Conservation (phyloP, 768 basidiomycete genomes). For the Leucocoprinus leucothites region DNA sequence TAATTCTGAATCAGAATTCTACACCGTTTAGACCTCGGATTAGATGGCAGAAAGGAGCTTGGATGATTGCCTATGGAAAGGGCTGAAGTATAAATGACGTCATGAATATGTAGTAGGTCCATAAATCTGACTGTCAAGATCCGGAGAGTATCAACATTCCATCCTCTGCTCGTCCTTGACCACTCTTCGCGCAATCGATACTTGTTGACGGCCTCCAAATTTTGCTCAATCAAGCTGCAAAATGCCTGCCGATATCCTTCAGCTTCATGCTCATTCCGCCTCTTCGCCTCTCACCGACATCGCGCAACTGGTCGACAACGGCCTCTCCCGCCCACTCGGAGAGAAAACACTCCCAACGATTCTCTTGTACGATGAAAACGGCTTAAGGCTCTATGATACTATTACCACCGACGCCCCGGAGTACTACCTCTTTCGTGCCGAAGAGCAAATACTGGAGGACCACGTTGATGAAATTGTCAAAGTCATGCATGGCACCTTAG, state of each 20-base stretch:
- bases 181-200: background rate
- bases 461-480: conserved; percentile 73
- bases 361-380: conserved; percentile 83
- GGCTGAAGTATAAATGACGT: background rate
- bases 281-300: conserved; percentile 34
- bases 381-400: conserved; percentile 81
- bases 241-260: conserved; percentile 49
- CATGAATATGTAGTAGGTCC: background rate
- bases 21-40: background rate
- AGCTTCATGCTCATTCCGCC: conserved; percentile 39
- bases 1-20: background rate
- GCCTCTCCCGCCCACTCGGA: conserved; percentile 51
- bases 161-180: background rate
- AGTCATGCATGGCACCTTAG: conserved; percentile 55
- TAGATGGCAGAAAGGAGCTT: background rate
- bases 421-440: conserved; percentile 90
- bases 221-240: background rate
- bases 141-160: background rate
- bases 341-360: conserved; percentile 74
- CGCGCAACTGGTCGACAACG: conserved; percentile 44
- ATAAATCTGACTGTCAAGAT: too few relatives aligned
- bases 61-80: background rate
- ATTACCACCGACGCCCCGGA: conserved; percentile 76
- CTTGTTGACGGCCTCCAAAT: background rate
- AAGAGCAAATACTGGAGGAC: conserved; percentile 78